Evolutionary conservation across 2,329 filamentous ascomycete species (phyloP).

Genomic region (Diaporthe sp.): DNA sequence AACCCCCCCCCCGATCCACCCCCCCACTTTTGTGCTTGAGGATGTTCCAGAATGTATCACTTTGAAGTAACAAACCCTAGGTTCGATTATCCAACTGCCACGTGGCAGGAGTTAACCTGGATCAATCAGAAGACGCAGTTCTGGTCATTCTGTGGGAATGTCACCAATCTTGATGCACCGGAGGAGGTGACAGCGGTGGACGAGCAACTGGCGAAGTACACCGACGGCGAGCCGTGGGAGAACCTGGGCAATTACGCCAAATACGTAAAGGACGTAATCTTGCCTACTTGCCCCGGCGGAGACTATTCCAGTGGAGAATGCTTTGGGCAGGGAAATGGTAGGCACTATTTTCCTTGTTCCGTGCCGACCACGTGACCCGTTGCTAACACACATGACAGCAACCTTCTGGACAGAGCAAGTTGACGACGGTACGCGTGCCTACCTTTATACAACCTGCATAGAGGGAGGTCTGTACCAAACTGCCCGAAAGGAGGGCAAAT

Average conservation of each 20-base stretch:
- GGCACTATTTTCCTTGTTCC: not conserved
- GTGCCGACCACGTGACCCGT: not conserved
- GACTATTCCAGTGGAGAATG: conserved; percentile 59
- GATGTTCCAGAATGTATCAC: too few relatives aligned
- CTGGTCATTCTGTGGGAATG: conserved; percentile 66
- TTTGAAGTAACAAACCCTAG: too few relatives aligned
- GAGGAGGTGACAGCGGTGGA: conserved; percentile 60
- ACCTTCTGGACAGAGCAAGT: conserved; percentile 58
- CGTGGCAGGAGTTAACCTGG: conserved; percentile 70
- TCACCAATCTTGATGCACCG: conserved; percentile 61
- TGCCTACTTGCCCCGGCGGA: conserved; percentile 58
- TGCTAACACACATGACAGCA: conserved; percentile 48
- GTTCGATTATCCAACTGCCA: conserved; percentile 63
- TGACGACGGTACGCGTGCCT: conserved; percentile 59
- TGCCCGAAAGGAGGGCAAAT: conserved; percentile 58
- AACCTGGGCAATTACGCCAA: conserved; percentile 66
- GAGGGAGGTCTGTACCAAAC: conserved; percentile 65
- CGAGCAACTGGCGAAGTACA: conserved; percentile 61
- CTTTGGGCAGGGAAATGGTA: conserved; percentile 53
- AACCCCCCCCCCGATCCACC: too few relatives aligned
- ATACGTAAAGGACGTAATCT: conserved; percentile 62
- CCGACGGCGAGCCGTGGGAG: conserved; percentile 63
- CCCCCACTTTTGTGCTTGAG: too few relatives aligned
- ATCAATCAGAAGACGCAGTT: conserved; percentile 61
- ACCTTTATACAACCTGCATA: conserved; percentile 64